Evolutionary conservation across 2,329 filamentous ascomycete species (phyloP).

Genomic region (Hymenoscyphus scutula): DNA sequence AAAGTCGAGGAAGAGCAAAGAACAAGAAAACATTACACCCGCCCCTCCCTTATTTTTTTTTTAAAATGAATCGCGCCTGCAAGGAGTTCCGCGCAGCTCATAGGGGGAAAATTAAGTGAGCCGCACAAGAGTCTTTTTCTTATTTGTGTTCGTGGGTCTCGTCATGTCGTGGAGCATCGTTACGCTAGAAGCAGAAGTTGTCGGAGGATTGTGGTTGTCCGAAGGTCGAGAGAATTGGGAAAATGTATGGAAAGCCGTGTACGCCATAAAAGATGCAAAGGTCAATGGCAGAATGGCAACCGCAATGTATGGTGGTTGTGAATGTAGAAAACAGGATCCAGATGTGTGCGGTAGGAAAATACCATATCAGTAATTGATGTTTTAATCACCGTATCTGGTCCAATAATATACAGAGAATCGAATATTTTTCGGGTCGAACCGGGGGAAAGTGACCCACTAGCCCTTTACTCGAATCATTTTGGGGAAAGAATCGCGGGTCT

Average conservation of each 20-base stretch:
- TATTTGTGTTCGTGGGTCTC: conserved; percentile 21
- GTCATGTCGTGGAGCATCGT: conserved; percentile 33
- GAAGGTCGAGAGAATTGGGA: conserved; percentile 7
- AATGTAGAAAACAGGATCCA: conserved; percentile 24
- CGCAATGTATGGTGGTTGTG: conserved; percentile 24
- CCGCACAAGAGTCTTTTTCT: background rate
- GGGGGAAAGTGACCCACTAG: conserved; percentile 13
- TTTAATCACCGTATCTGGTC: conserved; percentile 27
- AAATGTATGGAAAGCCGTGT: conserved; percentile 16
- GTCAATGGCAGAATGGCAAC: conserved; percentile 21
- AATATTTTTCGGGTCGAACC: conserved; percentile 19
- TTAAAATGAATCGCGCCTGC: background rate
- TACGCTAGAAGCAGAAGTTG: conserved; percentile 29
- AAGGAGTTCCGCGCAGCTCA: no score
- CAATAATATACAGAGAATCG: conserved; percentile 37
- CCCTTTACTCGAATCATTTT: conserved; percentile 32
- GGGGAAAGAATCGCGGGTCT: conserved; percentile 30
- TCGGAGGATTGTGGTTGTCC: conserved; percentile 14
- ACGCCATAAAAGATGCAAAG: conserved; percentile 17
- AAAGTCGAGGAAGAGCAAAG: background rate
- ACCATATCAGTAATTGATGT: conserved; percentile 21
- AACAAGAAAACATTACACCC: conserved; percentile 1
- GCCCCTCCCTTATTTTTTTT: background rate
- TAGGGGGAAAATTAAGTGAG: background rate
- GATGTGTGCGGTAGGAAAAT: conserved; percentile 26